Percentiles rank a stretch among this genome's conserved stretches.
Conservation (phyloP, 192 early-diverging fungal genomes). For the Diversispora epigaea region DNA sequence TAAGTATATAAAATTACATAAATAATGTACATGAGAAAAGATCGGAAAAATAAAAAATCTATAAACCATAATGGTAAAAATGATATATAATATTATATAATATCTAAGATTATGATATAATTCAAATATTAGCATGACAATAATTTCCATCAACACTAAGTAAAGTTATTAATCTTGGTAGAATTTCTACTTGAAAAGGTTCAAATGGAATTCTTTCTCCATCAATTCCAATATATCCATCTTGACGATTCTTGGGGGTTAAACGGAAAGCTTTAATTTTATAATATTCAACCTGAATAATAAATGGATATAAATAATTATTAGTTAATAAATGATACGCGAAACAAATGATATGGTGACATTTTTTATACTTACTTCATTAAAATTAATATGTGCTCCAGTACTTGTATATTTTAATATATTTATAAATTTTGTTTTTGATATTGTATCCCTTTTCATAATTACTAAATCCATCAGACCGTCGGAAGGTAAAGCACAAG, state of each 20-base stretch:
- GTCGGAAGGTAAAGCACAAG: conserved; percentile 54
- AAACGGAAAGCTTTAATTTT: conserved; percentile 59
- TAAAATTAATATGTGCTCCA: conserved; percentile 45
- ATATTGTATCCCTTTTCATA: conserved; percentile 35
- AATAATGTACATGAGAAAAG: too few species aligned
- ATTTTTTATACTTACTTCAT: conserved; percentile 40
- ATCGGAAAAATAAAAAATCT: too few species aligned
- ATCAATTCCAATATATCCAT: conserved; percentile 54
- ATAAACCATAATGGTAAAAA: too few species aligned
- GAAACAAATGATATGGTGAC: neutral
- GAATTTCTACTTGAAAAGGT: conserved; percentile 60
- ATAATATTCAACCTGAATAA: conserved; percentile 50
- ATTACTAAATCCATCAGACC: conserved; percentile 53
- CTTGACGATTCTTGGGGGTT: conserved; percentile 38
- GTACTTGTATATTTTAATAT: conserved; percentile 47
- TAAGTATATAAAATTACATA: too few species aligned
- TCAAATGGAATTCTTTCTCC: conserved; percentile 53
- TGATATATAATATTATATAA: too few species aligned
- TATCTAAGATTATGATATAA: too few species aligned
- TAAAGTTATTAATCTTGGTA: conserved; percentile 45
- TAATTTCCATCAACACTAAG: conserved; percentile 47
- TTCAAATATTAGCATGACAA: neutral
- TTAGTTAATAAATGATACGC: neutral
- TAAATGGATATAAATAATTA: neutral
- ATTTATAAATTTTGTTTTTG: conserved; percentile 36